Evolutionary conservation across 192 early-diverging fungal species (phyloP).

Genomic region (Backusella tuberculispora): DNA sequence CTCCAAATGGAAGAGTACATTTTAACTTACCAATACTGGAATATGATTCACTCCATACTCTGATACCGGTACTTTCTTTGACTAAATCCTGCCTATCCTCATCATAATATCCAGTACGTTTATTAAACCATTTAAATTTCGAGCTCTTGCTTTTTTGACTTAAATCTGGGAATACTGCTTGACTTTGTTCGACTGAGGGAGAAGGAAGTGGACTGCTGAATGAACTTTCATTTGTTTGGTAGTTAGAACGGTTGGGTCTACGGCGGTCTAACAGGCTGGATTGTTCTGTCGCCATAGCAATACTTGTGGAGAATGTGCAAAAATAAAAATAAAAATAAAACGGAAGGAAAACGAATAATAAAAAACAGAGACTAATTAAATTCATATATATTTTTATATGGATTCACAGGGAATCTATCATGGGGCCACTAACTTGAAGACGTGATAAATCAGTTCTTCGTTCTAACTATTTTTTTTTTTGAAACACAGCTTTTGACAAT

Average conservation of each 20-base stretch:
- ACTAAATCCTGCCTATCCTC: conserved; percentile 53
- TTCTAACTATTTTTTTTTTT: conserved; percentile 5
- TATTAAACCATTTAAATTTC: conserved; percentile 29
- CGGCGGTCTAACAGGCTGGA: conserved; percentile 17
- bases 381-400: conserved; percentile 1
- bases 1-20: not conserved
- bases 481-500: conserved; percentile 25
- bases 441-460: conserved; percentile 10
- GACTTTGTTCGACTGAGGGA: not conserved
- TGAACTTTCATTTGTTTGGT: conserved; percentile 16
- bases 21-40: conserved; percentile 55
- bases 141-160: not conserved
- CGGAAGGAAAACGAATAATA: not conserved
- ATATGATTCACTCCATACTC: conserved; percentile 64
- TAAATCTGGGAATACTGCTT: conserved; percentile 3
- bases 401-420: not conserved
- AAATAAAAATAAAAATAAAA: conserved; percentile 12
- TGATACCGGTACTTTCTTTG: conserved; percentile 58
- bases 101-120: conserved; percentile 49
- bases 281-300: conserved; percentile 13
- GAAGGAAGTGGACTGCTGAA: conserved; percentile 5
- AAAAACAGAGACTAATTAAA: conserved; percentile 1
- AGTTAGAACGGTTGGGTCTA: conserved; percentile 10
- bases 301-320: not conserved
- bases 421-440: not conserved